Percentiles rank a stretch among this genome's conserved stretches.
Evolutionary conservation across 306 rosid species (phyloP).

Genomic region (Benincasa hispida): DNA sequence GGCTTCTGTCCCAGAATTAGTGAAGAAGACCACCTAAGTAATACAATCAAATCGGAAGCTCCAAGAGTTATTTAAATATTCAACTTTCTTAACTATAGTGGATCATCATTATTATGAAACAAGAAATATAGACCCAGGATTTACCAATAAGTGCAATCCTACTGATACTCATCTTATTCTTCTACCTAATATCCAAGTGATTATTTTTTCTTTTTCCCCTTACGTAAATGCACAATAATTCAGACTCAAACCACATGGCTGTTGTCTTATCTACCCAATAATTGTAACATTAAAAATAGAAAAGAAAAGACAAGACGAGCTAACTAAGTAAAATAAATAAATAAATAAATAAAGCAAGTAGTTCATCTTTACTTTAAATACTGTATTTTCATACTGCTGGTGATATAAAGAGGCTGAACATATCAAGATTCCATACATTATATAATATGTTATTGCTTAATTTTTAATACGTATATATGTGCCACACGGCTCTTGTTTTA

Average conservation of each 20-base stretch:
- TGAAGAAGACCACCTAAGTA: constrained; percentile 74
- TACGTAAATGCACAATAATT: background rate
- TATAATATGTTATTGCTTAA: background rate
- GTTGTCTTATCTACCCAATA: background rate
- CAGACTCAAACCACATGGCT: background rate
- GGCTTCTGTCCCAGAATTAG: constrained; percentile 98
- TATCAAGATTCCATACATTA: background rate
- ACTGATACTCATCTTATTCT: background rate
- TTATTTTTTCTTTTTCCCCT: background rate
- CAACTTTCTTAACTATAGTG: background rate
- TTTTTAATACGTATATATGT: background rate
- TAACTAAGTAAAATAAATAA: background rate
- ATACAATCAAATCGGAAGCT: background rate
- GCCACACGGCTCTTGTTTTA: background rate
- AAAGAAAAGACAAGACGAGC: background rate
- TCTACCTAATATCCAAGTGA: background rate
- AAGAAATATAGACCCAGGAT: background rate
- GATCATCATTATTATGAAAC: background rate
- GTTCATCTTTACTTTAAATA: background rate
- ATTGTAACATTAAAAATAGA: background rate
- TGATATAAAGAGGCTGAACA: background rate
- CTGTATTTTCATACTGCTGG: background rate
- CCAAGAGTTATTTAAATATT: background rate
- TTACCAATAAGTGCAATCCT: background rate
- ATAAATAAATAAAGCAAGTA: no score